These are phyloP conservation scores for Linnemannia schmuckeri DNA, from an alignment of 192 early-diverging fungal genomes.

Conservation along the genomic window DNA sequence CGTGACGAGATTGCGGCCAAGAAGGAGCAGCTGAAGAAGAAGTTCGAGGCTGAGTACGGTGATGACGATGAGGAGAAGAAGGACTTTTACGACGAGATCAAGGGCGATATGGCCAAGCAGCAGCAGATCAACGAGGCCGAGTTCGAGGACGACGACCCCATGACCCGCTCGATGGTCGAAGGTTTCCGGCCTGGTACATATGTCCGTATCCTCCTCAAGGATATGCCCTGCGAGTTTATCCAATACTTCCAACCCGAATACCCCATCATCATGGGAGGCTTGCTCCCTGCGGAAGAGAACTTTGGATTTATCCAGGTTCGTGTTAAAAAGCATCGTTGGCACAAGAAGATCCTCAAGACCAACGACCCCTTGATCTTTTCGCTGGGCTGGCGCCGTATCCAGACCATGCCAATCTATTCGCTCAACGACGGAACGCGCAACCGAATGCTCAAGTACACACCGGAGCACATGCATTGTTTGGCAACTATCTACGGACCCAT, in stretches of 20 bases:
- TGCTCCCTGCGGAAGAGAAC: constrained; percentile 90
- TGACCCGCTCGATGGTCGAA: constrained; percentile 84
- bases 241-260: constrained; percentile 90
- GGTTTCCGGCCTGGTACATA: constrained; percentile 95
- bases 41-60: constrained; percentile 95
- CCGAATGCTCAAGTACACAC: constrained; percentile 99
- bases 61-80: constrained; percentile 75
- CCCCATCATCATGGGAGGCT: constrained; percentile 94
- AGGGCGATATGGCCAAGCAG: constrained; percentile 91
- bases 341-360: constrained; percentile 94
- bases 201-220: constrained; percentile 89
- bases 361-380: constrained; percentile 99
- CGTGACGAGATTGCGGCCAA: constrained; percentile 80
- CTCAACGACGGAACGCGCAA: constrained; percentile 93
- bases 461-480: constrained; percentile 99
- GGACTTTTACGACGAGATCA: constrained; percentile 91
- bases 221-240: constrained; percentile 96
- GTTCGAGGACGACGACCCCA: constrained; percentile 87
- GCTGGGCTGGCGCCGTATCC: constrained; percentile 98
- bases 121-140: constrained; percentile 85
- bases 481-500: constrained; percentile 96
- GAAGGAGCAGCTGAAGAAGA: constrained; percentile 91
- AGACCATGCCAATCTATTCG: constrained; percentile 95
- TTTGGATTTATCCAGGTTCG: constrained; percentile 97
- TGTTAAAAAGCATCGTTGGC: constrained; percentile 98